Percentiles rank a stretch among this genome's conserved stretches.
Evolutionary conservation across 2,329 filamentous ascomycete genomes (phyloP).

Genomic region (Byssochlamys sp.): DNA sequence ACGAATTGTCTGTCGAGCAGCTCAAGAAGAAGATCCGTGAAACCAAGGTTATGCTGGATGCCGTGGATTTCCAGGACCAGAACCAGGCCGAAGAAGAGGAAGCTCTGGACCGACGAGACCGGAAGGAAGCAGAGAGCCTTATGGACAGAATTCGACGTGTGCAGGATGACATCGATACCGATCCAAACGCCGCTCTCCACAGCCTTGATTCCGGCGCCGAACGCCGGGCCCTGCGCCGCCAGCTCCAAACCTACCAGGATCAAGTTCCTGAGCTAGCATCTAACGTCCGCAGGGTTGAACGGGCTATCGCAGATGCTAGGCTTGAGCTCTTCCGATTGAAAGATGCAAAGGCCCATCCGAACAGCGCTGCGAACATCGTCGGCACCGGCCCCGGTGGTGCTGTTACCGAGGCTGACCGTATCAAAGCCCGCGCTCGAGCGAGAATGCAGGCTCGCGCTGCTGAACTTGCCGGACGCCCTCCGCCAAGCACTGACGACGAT

Average conservation of each 20-base stretch:
- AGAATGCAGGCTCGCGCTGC: slow-evolving; percentile 98
- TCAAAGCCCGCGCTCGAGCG: slow-evolving; percentile 89
- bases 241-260: slow-evolving; percentile 80
- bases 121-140: slow-evolving; percentile 83
- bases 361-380: slow-evolving; percentile 68
- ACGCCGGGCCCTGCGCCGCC: slow-evolving; percentile 71
- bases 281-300: slow-evolving; percentile 79
- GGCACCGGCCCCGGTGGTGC: slow-evolving; percentile 85
- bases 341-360: slow-evolving; percentile 84
- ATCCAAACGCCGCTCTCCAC: slow-evolving; percentile 65
- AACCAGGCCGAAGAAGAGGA: slow-evolving; percentile 84
- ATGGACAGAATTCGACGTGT: slow-evolving; percentile 84
- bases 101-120: slow-evolving; percentile 76
- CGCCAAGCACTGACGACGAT: slow-evolving; percentile 57
- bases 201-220: slow-evolving; percentile 79
- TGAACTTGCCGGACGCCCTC: slow-evolving; percentile 75
- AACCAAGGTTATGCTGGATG: slow-evolving; percentile 87
- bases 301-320: slow-evolving; percentile 81
- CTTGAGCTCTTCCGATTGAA: slow-evolving; percentile 86
- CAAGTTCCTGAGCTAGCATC: slow-evolving; percentile 86
- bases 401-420: slow-evolving; percentile 83
- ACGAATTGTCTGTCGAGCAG: slow-evolving; percentile 79
- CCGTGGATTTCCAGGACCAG: slow-evolving; percentile 92
- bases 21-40: slow-evolving; percentile 85
- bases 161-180: slow-evolving; percentile 87